These are phyloP conservation scores for Sporothrix variecibatus DNA, from an alignment of 2,329 filamentous ascomycete species.

Conservation along the genomic window DNA sequence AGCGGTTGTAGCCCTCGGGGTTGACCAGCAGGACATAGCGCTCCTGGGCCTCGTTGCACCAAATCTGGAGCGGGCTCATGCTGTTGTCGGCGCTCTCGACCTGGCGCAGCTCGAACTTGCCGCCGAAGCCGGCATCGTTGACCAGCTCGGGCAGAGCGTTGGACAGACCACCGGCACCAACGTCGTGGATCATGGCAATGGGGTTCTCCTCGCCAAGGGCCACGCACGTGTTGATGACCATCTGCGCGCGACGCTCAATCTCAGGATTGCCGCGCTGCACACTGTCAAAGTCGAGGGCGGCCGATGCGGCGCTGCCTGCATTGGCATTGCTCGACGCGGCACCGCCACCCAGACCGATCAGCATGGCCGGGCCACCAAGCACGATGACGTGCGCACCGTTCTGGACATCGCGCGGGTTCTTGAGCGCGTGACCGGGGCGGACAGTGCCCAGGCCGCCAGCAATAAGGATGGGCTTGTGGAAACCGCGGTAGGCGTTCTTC, in stretches of 20 bases:
- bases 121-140: conserved; percentile 87
- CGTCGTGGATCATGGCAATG: conserved; percentile 96
- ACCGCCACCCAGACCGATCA: conserved; percentile 93
- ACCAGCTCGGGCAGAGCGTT: conserved; percentile 85
- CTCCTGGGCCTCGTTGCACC: conserved; percentile 97
- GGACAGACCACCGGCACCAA: conserved; percentile 81
- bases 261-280: conserved; percentile 97
- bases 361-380: conserved; percentile 93
- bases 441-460: conserved; percentile 94
- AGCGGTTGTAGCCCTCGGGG: conserved; percentile 76
- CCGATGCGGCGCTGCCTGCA: conserved; percentile 81
- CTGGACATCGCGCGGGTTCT: conserved; percentile 75
- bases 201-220: conserved; percentile 82
- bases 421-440: conserved; percentile 85
- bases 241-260: conserved; percentile 91
- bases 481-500: conserved; percentile 71
- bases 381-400: conserved; percentile 91
- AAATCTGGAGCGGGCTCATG: conserved; percentile 96
- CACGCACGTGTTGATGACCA: conserved; percentile 95
- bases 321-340: conserved; percentile 89
- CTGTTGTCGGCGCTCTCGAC: conserved; percentile 86
- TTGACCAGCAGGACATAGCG: conserved; percentile 91
- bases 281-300: conserved; percentile 93
- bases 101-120: conserved; percentile 90
- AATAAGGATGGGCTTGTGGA: conserved; percentile 99